Base-by-base conservation (phyloP, 306 rosid species). In the Prunus fruticosa region DNA sequence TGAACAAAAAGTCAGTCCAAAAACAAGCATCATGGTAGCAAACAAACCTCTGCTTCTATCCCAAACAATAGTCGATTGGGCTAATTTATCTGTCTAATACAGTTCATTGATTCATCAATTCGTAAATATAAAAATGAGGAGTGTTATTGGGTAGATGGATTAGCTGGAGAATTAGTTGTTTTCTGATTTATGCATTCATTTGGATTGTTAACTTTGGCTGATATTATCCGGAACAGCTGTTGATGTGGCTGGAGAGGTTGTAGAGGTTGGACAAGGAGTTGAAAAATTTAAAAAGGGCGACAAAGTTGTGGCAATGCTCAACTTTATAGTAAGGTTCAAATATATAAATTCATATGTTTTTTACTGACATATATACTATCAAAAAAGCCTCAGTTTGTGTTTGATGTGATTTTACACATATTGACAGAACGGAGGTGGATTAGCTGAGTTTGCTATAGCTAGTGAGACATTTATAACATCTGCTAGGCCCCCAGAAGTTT, bases 221-320 rank as follows among this genome's bases (percentile, higher is more conserved):
- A 73, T 23, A 61, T 61, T 12, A 14, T 13, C 38, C 45, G 75
- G 41, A 71, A 67, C 67, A 84, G 88, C 87, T 79, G 86, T 88
- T 62, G 97, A 92, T 68, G 75, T 92, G 5, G 88, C 96, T 0
- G 96, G 97, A 62, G 93, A 87, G 80, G 49, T 89, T 5, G 81
- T 84, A 7, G 85, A 79, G 75, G 78, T 89, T 30, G 97, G 91
- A 79, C 46, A 82, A 2, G 86, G 81, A 66, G 88, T 90, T 43
- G 84, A 76, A 28, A 83, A 81, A 57, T 80, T 90, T 60, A 79
- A 85, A 86, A 80, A 60, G 15, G 93, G 97, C 4, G 93, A 92
- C 75, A 87, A 90, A 92, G 90, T 90, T 60, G 47, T 87, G 43
- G 77, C 96, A n/a, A 69, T 71, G 76, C 86, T 88, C 30, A 5